These are phyloP conservation scores for Prunus salicina DNA, from an alignment of 306 rosid genomes.

Conservation along the genomic window DNA sequence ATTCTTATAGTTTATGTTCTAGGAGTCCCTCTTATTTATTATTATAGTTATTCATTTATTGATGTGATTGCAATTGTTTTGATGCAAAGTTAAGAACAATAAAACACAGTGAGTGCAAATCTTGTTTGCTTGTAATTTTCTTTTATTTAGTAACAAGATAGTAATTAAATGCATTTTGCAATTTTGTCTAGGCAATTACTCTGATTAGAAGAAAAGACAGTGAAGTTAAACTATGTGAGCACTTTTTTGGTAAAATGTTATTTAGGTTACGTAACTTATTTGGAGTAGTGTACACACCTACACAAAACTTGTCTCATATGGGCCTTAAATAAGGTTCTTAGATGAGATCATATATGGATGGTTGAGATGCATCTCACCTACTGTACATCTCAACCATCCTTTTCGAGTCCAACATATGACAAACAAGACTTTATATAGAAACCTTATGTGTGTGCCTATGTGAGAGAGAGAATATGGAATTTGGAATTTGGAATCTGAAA, in stretches of 20 bases:
- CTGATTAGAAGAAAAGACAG: background rate
- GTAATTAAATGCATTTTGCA: background rate
- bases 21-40: background rate
- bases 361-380: background rate
- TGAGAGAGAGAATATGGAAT: background rate
- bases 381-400: background rate
- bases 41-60: background rate
- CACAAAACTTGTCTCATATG: background rate
- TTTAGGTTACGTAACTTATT: background rate
- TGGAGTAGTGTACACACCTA: background rate
- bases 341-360: background rate
- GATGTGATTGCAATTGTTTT: background rate
- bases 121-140: background rate
- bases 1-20: background rate
- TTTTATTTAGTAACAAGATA: background rate
- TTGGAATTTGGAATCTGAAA: background rate
- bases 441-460: background rate
- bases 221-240: background rate
- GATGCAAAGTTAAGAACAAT: background rate
- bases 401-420: background rate
- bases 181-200: background rate
- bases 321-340: background rate
- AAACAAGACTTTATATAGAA: background rate
- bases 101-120: background rate
- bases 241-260: background rate